These are phyloP conservation scores for Exophiala oligosperma DNA, from an alignment of 2,329 filamentous ascomycete species.

Conservation along the genomic window DNA sequence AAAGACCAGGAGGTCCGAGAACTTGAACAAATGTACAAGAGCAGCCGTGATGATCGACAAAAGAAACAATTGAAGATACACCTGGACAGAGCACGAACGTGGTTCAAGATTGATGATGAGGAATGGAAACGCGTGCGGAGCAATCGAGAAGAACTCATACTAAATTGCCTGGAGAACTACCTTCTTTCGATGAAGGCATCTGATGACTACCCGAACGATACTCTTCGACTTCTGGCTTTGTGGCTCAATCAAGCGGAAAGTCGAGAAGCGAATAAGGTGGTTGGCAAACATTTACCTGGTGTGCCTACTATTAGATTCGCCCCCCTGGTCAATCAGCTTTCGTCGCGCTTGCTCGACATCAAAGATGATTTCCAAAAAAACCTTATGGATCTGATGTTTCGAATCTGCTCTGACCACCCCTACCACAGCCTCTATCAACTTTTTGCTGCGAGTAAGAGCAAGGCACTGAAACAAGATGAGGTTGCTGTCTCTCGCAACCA, in stretches of 20 bases:
- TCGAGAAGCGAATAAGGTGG: slow-evolving; percentile 72
- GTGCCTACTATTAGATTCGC: slow-evolving; percentile 94
- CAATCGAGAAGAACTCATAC: slow-evolving; percentile 79
- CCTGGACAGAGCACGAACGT: slow-evolving; percentile 73
- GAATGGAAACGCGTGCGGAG: slow-evolving; percentile 78
- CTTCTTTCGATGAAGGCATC: slow-evolving; percentile 80
- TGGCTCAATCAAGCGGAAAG: slow-evolving; percentile 89
- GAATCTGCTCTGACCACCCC: slow-evolving; percentile 88
- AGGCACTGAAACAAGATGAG: slow-evolving; percentile 64
- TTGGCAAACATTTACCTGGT: slow-evolving; percentile 65
- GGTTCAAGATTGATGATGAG: slow-evolving; percentile 85
- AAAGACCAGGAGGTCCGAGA: slow-evolving; percentile 79
- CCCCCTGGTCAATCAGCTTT: slow-evolving; percentile 89
- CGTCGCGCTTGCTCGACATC: slow-evolving; percentile 80
- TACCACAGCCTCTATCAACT: slow-evolving; percentile 98
- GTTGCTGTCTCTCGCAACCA: slow-evolving; percentile 70
- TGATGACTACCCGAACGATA: slow-evolving; percentile 85
- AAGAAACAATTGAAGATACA: slow-evolving; percentile 59
- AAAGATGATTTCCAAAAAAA: slow-evolving; percentile 71
- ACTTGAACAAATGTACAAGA: slow-evolving; percentile 61
- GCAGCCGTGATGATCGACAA: slow-evolving; percentile 41
- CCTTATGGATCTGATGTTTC: slow-evolving; percentile 70
- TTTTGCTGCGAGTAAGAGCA: slow-evolving; percentile 74
- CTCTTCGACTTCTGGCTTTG: slow-evolving; percentile 85
- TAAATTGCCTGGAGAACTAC: slow-evolving; percentile 89